Base-by-base conservation (phyloP, 345 rosid species). In the Moricandia arvensis region DNA sequence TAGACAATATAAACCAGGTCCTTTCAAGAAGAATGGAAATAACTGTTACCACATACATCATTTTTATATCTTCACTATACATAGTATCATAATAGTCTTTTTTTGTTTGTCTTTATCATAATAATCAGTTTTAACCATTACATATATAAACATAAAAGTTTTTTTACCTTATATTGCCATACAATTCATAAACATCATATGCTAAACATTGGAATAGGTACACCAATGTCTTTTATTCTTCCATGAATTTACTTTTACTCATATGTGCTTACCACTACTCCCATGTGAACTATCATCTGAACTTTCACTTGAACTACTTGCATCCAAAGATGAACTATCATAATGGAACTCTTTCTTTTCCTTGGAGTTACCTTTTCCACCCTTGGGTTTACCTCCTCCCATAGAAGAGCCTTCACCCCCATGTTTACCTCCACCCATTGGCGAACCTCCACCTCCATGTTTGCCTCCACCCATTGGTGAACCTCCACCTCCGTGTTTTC, bases 71-170 rank as follows among this genome's bases (percentile, higher is more conserved):
- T 41, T n/a, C 4, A 58, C 15, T 67, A 59, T 24, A 59, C 49
- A 67, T 10, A 45, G 30, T 55, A 67, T 21, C 63, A 57, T 12
- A 41, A 59, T 24, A 64, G 53, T 11, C 59, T 54, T 54, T 54
- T 4, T 9, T 11, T 7, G n/a, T n/a, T 21, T 21, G 24, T 21
- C 24, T 27, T 30, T 17, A 65, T 65, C 76, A 55, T 30, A 10
- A 35, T 37, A 63, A 63, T 8, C 61, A 64, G 24, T 12, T 37
- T 54, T 57, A 37, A 55, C 18, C 43, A 57, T 65, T 65, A 74
- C 65, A 55, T 18, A 4, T 37, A 30, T 8, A 53, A 27, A 53
- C 51, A 74, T 30, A 58, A 74, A 74, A 8, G 3, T 5, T 33
- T 43, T n/a, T 58, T 64, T 9, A 13, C 33, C 5, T 30, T 30